A percentile compares a stretch with the other conserved stretches of the same genome.
phyloP scores from a whole-genome alignment of 2,329 filamentous ascomycete species.

The Simplicillium sp. region DNA sequence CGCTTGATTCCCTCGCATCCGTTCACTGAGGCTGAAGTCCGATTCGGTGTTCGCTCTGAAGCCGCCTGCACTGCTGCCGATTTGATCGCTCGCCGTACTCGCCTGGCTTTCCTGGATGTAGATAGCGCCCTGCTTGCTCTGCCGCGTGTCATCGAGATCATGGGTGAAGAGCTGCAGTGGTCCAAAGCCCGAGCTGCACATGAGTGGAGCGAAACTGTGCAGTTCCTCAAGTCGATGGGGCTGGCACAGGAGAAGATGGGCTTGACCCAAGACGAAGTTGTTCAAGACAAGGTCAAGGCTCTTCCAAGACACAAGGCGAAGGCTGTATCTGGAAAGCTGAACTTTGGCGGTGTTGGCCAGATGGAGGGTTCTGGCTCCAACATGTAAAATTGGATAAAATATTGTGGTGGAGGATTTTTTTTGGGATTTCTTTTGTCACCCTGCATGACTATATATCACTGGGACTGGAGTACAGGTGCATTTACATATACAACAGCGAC shows the following conservation, averaged over 20 bases:
- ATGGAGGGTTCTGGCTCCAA: not conserved
- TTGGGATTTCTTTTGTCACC: too few species aligned
- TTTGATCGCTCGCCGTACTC: constrained; percentile 59
- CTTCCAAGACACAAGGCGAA: constrained; percentile 3
- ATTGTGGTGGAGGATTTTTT: too few species aligned
- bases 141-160: constrained; percentile 61
- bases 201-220: constrained; percentile 43
- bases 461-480: too few species aligned
- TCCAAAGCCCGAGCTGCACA: constrained; percentile 44
- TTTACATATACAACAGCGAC: too few species aligned
- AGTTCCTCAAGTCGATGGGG: constrained; percentile 36
- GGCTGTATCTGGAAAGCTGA: constrained; percentile 4
- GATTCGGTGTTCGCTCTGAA: constrained; percentile 63
- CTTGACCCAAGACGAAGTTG: constrained; percentile 18
- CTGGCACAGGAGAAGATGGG: constrained; percentile 12
- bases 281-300: constrained; percentile 5
- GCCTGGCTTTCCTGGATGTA: constrained; percentile 68
- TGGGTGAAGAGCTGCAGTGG: constrained; percentile 62
- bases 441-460: too few species aligned
- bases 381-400: not conserved
- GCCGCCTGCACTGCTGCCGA: constrained; percentile 65
- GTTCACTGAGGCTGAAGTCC: constrained; percentile 65
- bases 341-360: constrained; percentile 4
- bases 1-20: constrained; percentile 59
- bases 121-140: constrained; percentile 61